Evolutionary conservation across 257 asterid genomes (phyloP), one percentile per base, ranked within the genome.

Genomic region (Voacanga thouarsii): DNA sequence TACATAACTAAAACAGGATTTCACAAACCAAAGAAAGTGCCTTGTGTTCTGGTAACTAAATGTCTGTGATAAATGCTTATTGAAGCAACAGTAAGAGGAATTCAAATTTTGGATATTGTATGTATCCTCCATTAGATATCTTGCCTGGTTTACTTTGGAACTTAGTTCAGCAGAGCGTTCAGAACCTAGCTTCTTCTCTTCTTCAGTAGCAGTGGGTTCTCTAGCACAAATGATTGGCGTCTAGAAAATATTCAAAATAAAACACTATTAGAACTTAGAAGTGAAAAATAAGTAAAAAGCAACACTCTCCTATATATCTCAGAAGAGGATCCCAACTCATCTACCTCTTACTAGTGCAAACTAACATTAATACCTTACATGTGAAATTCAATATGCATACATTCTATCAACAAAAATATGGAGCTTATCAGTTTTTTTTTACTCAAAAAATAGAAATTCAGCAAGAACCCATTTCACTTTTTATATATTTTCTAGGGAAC

Each of bases 161-260:
- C 99, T 95, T 70, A 95, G 86, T 84, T 93, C 98, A 26, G 91
- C 85, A 80, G 99, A 90, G 72, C 99, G 90, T 85, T 93, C 97
- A 68, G 96, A 86, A 77, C 96, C 91, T 84, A 91, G 86, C 84
- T 83, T 88, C 88, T 87, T 95, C 88, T 90, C 97, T 85, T 87
- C 97, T 77, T 87, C 96, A 37, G 91, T 81, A 63, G 99, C 89
- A 26, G 90, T 86, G 71, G 99, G 99, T 85, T 95, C 99, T 83
- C 99, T 92, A 75, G 97, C 97, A 85, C 92, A 87, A 77, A 95
- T 88, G 79, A 95, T 93, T 75, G 99, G 98, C 81, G 77, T 80
- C 99, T 95, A 82, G 82, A 83, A 68, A 75, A 47, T 59, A 73
- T 75, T 53, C 51, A 79, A 7, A 43, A 55, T 9, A 49, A 12